phyloP scores from a whole-genome alignment of 2,329 filamentous ascomycete species.

The Ceratocystis diversiconidia region DNA sequence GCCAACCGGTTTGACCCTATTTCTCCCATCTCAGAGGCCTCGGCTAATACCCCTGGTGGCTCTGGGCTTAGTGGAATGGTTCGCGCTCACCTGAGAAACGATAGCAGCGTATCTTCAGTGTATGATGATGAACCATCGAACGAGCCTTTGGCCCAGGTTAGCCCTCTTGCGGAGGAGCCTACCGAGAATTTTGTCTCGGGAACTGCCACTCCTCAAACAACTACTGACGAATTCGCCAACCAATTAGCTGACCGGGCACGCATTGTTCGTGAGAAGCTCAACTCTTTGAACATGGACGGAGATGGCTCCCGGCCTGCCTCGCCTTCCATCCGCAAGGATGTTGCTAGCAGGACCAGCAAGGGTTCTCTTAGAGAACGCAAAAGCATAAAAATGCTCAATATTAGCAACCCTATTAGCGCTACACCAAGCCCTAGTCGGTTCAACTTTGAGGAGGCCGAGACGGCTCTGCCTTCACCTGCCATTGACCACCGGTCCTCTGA shows the following conservation, averaged over 20 bases:
- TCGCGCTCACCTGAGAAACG: conserved; percentile 66
- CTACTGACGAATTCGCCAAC: conserved; percentile 51
- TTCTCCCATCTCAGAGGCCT: conserved; percentile 30
- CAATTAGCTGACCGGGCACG: conserved; percentile 57
- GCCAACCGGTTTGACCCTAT: conserved; percentile 69
- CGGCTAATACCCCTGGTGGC: conserved; percentile 6
- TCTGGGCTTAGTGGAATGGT: conserved; percentile 67
- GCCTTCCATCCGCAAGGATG: conserved; percentile 25
- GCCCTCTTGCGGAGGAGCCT: conserved; percentile 27
- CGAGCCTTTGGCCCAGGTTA: conserved; percentile 23
- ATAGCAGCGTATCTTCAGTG: conserved; percentile 70
- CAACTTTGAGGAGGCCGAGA: conserved; percentile 23
- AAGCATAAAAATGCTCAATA: conserved; percentile 46
- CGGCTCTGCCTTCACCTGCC: conserved; percentile 15
- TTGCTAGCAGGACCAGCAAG: conserved; percentile 52
- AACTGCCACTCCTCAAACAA: neutral
- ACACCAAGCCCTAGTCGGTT: conserved; percentile 26
- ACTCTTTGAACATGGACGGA: conserved; percentile 47
- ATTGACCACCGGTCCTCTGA: conserved; percentile 23
- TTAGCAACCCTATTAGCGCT: conserved; percentile 31
- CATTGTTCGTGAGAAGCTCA: conserved; percentile 59
- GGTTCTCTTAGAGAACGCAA: conserved; percentile 49
- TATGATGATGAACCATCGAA: conserved; percentile 38
- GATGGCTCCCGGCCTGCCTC: conserved; percentile 30
- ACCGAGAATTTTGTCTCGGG: conserved; percentile 20